Conservation (phyloP, 768 basidiomycete genomes). For the Boletus reticuloceps region DNA sequence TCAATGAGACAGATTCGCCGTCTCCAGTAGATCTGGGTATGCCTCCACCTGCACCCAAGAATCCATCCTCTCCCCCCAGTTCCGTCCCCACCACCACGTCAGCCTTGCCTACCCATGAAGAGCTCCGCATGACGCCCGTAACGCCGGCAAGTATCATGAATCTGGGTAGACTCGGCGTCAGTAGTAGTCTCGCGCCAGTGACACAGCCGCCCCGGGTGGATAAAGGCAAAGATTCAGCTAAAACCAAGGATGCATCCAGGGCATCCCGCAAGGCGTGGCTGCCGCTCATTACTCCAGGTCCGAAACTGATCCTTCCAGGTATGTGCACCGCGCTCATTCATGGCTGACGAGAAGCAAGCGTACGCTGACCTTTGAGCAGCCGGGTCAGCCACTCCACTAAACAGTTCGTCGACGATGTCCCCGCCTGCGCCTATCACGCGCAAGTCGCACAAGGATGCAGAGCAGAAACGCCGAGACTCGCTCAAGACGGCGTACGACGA, state of each 20-base stretch:
- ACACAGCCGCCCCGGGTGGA: conserved; percentile 16
- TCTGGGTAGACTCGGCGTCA: conserved; percentile 60
- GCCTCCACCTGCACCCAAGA: conserved; percentile 73
- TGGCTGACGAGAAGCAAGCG: not conserved
- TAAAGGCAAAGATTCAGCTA: conserved; percentile 31
- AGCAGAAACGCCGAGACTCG: conserved; percentile 95
- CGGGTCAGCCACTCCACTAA: conserved; percentile 31
- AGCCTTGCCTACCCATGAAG: conserved; percentile 12
- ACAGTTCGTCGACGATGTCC: conserved; percentile 23
- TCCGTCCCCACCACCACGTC: conserved; percentile 1
- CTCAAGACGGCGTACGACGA: conserved; percentile 93
- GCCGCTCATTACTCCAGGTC: conserved; percentile 47
- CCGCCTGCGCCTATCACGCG: conserved; percentile 54
- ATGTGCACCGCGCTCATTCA: conserved; percentile 15
- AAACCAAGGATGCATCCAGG: conserved; percentile 28
- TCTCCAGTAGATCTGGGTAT: conserved; percentile 87
- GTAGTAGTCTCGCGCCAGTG: conserved; percentile 40
- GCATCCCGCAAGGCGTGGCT: conserved; percentile 28
- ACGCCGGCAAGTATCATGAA: conserved; percentile 95
- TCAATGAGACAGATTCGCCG: conserved; percentile 58
- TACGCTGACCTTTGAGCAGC: conserved; percentile 25
- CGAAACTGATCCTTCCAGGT: conserved; percentile 78
- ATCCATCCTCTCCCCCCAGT: conserved; percentile 14
- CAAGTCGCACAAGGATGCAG: conserved; percentile 92
- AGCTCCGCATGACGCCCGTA: conserved; percentile 60